Percentiles rank a stretch among this genome's conserved stretches.
phyloP scores from a whole-genome alignment of 2,329 filamentous ascomycete species.

The Meredithiella fracta region DNA sequence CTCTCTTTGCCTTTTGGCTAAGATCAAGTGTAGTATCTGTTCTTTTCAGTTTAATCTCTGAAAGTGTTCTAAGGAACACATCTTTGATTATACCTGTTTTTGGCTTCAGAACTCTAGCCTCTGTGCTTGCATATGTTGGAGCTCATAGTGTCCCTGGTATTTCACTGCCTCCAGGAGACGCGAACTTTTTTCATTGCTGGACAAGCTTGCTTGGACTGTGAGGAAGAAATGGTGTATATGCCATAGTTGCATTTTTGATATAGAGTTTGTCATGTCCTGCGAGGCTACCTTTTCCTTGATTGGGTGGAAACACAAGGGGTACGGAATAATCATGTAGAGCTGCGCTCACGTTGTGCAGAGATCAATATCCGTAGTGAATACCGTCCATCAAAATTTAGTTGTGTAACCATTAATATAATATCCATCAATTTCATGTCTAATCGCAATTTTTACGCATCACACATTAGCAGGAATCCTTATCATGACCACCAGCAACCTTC shows the following conservation, averaged over 20 bases:
- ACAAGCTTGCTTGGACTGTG: slow-evolving; percentile 24
- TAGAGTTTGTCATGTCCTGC: no score
- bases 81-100: slow-evolving; percentile 73
- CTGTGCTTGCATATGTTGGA: slow-evolving; percentile 15
- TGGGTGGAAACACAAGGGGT: no score
- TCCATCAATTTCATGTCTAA: background rate
- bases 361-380: no score
- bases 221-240: background rate
- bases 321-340: no score
- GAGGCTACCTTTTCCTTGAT: no score
- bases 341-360: no score
- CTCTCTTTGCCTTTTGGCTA: slow-evolving; percentile 40
- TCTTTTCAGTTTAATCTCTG: slow-evolving; percentile 97
- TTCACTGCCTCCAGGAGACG: slow-evolving; percentile 30
- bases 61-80: slow-evolving; percentile 58
- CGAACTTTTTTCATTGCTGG: slow-evolving; percentile 28
- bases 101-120: slow-evolving; percentile 14
- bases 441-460: no score
- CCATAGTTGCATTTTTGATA: no score
- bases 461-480: background rate
- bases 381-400: background rate
- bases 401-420: background rate
- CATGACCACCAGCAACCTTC: slow-evolving; percentile 1
- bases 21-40: slow-evolving; percentile 96
- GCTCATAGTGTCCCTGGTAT: slow-evolving; percentile 23